phyloP scores from a whole-genome alignment of 2,329 filamentous ascomycete genomes.

The Apiospora hydei region DNA sequence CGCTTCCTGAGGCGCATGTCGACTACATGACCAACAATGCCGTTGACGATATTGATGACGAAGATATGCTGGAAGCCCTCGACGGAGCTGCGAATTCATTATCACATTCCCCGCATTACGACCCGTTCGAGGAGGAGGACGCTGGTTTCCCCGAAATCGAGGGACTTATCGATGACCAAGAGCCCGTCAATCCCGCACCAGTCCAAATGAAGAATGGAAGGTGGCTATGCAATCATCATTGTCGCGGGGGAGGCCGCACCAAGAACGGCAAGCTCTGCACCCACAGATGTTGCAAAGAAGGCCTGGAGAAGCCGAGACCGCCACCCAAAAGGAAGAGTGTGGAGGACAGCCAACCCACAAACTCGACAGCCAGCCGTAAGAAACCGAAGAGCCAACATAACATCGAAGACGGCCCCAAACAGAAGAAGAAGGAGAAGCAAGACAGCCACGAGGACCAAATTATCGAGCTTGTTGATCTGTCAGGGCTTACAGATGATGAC shows the following conservation, averaged over 20 bases:
- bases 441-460: background rate
- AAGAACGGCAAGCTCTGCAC: constrained; percentile 61
- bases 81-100: constrained; percentile 17
- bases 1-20: background rate
- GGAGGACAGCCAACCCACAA: background rate
- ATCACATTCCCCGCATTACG: constrained; percentile 20
- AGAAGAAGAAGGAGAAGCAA: background rate
- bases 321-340: background rate
- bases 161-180: constrained; percentile 46
- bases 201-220: constrained; percentile 70
- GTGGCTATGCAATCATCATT: constrained; percentile 77
- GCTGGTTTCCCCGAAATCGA: constrained; percentile 63
- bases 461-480: background rate
- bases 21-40: constrained; percentile 27
- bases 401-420: background rate
- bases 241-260: constrained; percentile 50
- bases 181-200: constrained; percentile 44
- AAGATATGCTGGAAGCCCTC: constrained; percentile 47
- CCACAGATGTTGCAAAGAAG: constrained; percentile 76
- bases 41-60: constrained; percentile 49
- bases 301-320: constrained; percentile 67
- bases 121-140: constrained; percentile 28
- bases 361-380: background rate
- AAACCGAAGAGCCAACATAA: background rate
- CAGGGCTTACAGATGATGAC: background rate